Evolutionary conservation across 116 monocot genomes (phyloP), one percentile per base, ranked within the genome.

Genomic region (Trichopus zeylanicus): DNA sequence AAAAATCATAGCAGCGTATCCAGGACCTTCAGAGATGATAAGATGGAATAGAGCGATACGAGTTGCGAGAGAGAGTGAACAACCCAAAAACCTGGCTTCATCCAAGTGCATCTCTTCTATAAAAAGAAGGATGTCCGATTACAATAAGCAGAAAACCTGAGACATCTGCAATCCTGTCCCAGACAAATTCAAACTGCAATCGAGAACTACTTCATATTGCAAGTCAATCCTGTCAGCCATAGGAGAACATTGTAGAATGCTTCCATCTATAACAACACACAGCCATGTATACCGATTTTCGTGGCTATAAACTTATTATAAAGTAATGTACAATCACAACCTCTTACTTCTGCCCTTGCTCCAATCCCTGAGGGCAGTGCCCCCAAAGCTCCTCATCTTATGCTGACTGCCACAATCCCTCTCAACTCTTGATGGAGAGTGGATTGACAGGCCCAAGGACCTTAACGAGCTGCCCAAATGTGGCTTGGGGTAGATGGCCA

Each of bases 281-380:
- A n/a, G n/a, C n/a, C n/a, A n/a, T n/a, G n/a, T n/a, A n/a, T n/a
- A n/a, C 32, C 35, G 35, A 24, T 35, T 59, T 35, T 35, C 21
- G 20, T 22, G 9, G 6, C 13, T n/a, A 31, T 37, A 6, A 13
- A 26, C 19, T 15, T n/a, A 4, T 26, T 51, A 52, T 29, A 55
- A 55, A 60, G 58, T 25, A 75, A 81, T 69, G 31, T 81, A 69
- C 68, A 74, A 48, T 78, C 74, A 75, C 25, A 68, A 16, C 65
- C 74, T 78, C 69, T 62, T 78, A 68, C 55, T 78, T 59, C 57
- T 74, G 22, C 57, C 78, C 48, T 69, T 55, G 33, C 39, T 72
- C 78, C 83, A 78, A 53, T 75, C 78, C 32, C 65, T 66, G 15
- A 65, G 66, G 16, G 23, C 61, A 32, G 39, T 25, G 16, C 71